These are phyloP conservation scores for Fagopyrum esculentum DNA, from an alignment of 148 eudicot genomes.

Conservation along the genomic window DNA sequence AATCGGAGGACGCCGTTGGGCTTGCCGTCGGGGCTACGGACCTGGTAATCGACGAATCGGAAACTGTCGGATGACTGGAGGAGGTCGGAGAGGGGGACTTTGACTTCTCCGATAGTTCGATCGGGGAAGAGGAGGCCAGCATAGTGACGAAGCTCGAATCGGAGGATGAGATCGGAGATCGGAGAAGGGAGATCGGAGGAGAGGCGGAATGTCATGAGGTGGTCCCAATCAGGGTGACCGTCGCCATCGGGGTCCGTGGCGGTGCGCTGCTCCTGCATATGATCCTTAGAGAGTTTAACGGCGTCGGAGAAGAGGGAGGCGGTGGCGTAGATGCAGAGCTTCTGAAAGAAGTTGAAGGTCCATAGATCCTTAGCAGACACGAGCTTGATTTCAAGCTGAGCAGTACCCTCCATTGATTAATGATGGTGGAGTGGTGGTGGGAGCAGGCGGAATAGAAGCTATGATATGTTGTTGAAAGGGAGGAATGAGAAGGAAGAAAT, in stretches of 20 bases:
- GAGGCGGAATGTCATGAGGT: constrained; percentile 26
- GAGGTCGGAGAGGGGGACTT: constrained; percentile 28
- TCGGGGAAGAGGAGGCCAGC: constrained; percentile 25
- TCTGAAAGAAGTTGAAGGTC: constrained; percentile 52
- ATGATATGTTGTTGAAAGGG: neutral
- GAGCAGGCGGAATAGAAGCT: neutral
- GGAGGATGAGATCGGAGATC: constrained; percentile 14
- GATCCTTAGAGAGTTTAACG: constrained; percentile 12
- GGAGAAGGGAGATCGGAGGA: neutral
- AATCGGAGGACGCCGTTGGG: constrained; percentile 38
- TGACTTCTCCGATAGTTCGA: constrained; percentile 34
- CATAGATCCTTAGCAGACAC: constrained; percentile 31
- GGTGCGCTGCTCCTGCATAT: constrained; percentile 38
- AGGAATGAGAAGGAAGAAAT: neutral
- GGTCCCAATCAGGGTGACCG: constrained; percentile 43
- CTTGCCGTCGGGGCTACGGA: constrained; percentile 29
- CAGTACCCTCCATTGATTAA: neutral
- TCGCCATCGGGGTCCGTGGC: constrained; percentile 30
- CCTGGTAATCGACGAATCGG: constrained; percentile 38
- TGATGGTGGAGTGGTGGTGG: neutral
- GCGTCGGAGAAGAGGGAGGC: constrained; percentile 20
- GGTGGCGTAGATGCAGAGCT: constrained; percentile 27
- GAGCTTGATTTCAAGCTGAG: constrained; percentile 22
- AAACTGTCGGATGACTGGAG: constrained; percentile 11
- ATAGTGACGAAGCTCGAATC: constrained; percentile 25